A percentile compares a stretch with the other conserved stretches of the same genome.
These are phyloP conservation scores for Pythium brassicae DNA, from an alignment of 352 stramenopile species.

Conservation along the genomic window DNA sequence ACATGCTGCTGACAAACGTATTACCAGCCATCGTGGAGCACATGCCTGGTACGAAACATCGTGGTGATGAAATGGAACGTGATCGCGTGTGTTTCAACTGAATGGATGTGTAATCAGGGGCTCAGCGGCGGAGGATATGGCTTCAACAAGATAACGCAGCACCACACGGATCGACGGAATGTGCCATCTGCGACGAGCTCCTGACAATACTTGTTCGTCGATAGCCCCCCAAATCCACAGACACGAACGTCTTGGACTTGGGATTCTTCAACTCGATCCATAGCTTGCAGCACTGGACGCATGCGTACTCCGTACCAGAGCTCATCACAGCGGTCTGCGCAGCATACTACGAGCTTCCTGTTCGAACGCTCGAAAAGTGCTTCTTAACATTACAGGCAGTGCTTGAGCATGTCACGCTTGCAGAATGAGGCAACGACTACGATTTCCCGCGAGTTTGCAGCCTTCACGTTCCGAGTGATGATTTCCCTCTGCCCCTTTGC, in stretches of 20 bases:
- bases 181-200: background rate
- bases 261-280: background rate
- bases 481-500: background rate
- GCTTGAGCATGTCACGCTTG: background rate
- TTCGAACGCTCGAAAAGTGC: background rate
- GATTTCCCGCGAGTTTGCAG: background rate
- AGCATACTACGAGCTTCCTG: background rate
- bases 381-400: background rate
- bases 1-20: background rate
- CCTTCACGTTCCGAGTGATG: background rate
- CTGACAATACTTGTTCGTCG: background rate
- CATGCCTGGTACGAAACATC: background rate
- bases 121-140: background rate
- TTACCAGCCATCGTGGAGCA: background rate
- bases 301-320: background rate
- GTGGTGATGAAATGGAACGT: too few relatives aligned
- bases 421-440: background rate
- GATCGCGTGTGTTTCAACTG: too few relatives aligned
- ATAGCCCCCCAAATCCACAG: background rate
- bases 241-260: background rate
- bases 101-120: background rate
- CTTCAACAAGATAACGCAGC: background rate
- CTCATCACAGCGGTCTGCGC: background rate
- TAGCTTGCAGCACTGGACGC: background rate
- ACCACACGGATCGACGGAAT: background rate